These are phyloP conservation scores for Kodamaea fungicola DNA, from an alignment of 1,139 yeast genomes.

Conservation along the genomic window DNA sequence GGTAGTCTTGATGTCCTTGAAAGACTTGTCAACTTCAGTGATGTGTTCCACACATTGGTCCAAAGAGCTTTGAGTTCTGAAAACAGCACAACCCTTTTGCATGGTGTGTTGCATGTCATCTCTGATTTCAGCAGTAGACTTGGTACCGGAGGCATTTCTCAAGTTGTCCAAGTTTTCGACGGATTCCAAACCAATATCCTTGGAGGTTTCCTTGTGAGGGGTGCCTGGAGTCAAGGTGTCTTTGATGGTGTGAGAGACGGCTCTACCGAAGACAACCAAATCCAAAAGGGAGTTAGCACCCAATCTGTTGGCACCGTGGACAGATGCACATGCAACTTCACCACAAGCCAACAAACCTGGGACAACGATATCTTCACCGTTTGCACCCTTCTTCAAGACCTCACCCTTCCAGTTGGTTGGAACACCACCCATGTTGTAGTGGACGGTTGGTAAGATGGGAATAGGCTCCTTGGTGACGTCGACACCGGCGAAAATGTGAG, in stretches of 20 bases:
- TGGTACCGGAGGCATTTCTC: conserved; percentile 82
- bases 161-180: conserved; percentile 85
- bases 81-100: conserved; percentile 97
- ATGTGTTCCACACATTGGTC: conserved; percentile 89
- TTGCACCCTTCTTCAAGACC: conserved; percentile 76
- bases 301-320: conserved; percentile 98
- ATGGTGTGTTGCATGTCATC: conserved; percentile 89
- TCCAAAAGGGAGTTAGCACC: conserved; percentile 99
- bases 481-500: conserved; percentile 97
- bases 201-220: conserved; percentile 73
- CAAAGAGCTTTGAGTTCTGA: conserved; percentile 89
- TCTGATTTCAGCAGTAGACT: conserved; percentile 85
- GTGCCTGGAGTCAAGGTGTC: conserved; percentile 84
- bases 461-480: conserved; percentile 99
- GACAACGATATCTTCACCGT: conserved; percentile 88
- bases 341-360: conserved; percentile 98
- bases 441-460: conserved; percentile 97
- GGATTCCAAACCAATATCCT: conserved; percentile 85
- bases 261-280: conserved; percentile 97
- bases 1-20: conserved; percentile 70
- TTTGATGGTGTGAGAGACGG: conserved; percentile 88
- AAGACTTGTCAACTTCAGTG: conserved; percentile 68
- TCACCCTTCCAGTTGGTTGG: conserved; percentile 98
- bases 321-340: conserved; percentile 98
- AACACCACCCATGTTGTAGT: conserved; percentile 99